Conservation (phyloP, 805 yeast genomes). For the Yarrowia hollandica region DNA sequence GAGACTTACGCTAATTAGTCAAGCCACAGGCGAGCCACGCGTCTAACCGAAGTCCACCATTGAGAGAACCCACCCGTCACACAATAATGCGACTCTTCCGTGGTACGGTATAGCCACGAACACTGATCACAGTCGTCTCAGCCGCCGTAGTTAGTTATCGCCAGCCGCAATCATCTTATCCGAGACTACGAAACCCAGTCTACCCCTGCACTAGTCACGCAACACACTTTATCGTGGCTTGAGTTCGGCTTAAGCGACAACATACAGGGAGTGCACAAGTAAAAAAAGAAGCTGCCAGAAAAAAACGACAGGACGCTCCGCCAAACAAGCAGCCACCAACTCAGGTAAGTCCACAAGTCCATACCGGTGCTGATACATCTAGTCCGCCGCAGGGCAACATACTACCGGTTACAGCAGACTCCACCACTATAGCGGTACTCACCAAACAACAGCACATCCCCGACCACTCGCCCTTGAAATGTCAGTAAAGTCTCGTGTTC, state of each 20-base stretch:
- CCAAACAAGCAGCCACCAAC: background rate
- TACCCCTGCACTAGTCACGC: constrained; percentile 26
- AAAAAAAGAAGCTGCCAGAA: background rate
- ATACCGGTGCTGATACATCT: no score
- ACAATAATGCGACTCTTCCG: no score
- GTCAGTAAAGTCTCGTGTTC: constrained; percentile 7
- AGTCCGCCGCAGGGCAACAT: no score
- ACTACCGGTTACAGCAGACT: no score
- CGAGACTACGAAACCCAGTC: background rate
- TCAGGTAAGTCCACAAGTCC: background rate
- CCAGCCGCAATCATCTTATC: no score
- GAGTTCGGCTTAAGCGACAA: constrained; percentile 17
- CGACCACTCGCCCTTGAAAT: background rate
- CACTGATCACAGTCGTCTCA: no score
- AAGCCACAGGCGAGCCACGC: background rate
- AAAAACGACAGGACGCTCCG: background rate
- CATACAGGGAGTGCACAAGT: background rate
- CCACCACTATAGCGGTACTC: no score
- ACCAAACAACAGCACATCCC: background rate
- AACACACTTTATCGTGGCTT: constrained; percentile 20
- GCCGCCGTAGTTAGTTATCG: no score
- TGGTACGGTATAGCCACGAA: no score
- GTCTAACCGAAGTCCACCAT: no score
- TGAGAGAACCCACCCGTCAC: no score
- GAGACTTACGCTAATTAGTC: background rate